Conservation (phyloP, 1,284 basidiomycete species). For the Somion occarium region DNA sequence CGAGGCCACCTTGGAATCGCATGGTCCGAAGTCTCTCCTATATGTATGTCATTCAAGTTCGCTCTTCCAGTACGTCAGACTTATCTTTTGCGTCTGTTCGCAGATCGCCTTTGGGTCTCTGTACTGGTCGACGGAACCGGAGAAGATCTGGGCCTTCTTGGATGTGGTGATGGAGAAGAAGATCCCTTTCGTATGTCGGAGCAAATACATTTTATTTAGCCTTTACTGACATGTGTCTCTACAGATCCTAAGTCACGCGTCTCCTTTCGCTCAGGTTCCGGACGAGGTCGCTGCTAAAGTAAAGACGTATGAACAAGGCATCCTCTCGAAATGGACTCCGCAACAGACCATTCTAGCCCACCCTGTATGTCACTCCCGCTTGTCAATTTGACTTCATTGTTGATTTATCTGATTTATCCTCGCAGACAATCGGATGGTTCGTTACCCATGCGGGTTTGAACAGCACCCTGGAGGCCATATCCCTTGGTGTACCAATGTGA, state of each 20-base stretch:
- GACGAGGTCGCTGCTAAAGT: slow-evolving; percentile 8
- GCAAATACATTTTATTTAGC: neutral
- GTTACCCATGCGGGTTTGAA: slow-evolving; percentile 13
- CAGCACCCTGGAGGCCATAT: slow-evolving; percentile 9
- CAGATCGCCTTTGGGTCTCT: slow-evolving; percentile 11
- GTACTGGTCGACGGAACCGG: slow-evolving; percentile 8
- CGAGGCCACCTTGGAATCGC: slow-evolving; percentile 2
- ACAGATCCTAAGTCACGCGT: slow-evolving; percentile 9
- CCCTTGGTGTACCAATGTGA: slow-evolving; percentile 9
- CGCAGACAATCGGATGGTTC: slow-evolving; percentile 12
- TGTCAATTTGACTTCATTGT: neutral
- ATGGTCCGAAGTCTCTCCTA: slow-evolving; percentile 18
- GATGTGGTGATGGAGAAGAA: slow-evolving; percentile 12
- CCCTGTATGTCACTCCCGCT: neutral
- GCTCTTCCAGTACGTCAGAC: neutral
- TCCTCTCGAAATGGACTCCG: slow-evolving; percentile 8
- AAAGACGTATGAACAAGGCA: slow-evolving; percentile 3
- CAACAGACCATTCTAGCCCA: slow-evolving; percentile 10
- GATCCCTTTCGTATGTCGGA: slow-evolving; percentile 10
- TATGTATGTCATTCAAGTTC: slow-evolving; percentile 17
- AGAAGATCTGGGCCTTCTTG: slow-evolving; percentile 8
- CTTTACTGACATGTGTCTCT: neutral
- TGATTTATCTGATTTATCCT: too few species aligned
- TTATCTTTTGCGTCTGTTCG: neutral
- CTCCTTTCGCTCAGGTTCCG: slow-evolving; percentile 6